These are phyloP conservation scores for Teratosphaeria zuluensis DNA, from an alignment of 2,329 filamentous ascomycete species.

Conservation along the genomic window DNA sequence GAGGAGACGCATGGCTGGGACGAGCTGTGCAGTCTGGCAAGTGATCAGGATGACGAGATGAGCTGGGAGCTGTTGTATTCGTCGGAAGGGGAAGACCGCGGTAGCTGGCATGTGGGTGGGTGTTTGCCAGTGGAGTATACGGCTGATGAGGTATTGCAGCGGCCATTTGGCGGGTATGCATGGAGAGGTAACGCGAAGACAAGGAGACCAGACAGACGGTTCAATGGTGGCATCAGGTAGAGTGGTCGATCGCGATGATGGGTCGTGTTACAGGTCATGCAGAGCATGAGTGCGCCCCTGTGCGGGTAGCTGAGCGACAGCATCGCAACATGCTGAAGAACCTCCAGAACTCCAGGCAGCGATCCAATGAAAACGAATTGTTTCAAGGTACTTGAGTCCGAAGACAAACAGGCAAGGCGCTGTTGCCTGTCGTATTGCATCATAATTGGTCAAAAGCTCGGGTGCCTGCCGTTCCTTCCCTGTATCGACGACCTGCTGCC, in stretches of 20 bases:
- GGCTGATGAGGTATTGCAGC: conserved; percentile 6
- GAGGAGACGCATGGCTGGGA: conserved; percentile 8
- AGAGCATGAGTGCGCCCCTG: background rate
- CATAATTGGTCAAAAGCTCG: background rate
- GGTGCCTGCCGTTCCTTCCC: background rate
- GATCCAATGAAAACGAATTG: background rate
- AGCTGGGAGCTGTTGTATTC: conserved; percentile 12
- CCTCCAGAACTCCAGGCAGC: background rate
- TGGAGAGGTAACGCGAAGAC: background rate
- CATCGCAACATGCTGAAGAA: too few relatives aligned
- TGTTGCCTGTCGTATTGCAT: background rate
- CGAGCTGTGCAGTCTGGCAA: conserved; percentile 5
- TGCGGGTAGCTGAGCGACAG: too few relatives aligned
- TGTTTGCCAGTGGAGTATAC: conserved; percentile 7
- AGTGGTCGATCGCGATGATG: background rate
- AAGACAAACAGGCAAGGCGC: background rate
- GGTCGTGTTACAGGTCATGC: background rate
- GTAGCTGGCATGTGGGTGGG: conserved; percentile 12
- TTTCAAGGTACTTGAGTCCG: background rate
- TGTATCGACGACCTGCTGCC: background rate
- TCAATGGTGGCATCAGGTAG: background rate
- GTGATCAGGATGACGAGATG: conserved; percentile 4
- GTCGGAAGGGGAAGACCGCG: conserved; percentile 1
- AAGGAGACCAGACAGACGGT: background rate
- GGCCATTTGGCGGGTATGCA: background rate